Evolutionary conservation across 2,329 filamentous ascomycete species (phyloP), one percentile per base, ranked within the genome.

Genomic region (Apiospora phragmitis): DNA sequence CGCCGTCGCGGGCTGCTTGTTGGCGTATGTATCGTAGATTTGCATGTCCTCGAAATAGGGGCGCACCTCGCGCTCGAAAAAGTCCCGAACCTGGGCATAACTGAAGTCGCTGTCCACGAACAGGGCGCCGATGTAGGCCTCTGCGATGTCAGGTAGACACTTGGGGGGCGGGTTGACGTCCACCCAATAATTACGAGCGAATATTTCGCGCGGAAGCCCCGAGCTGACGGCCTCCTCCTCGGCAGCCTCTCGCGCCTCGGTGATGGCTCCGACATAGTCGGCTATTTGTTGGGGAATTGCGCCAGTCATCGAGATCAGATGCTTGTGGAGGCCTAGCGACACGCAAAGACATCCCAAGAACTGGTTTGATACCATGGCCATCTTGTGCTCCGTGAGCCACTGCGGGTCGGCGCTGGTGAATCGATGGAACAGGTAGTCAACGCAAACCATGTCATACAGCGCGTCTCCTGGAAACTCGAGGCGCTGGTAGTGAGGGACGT

Each of bases 381-480:
- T 98, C 83, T 98, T 98, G 86, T 98, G 95, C 81, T 98, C 96
- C 0, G 96, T 98, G 71, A 99, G 86, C 95, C 95, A 98, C 79
- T 98, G 95, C 0, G 96, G 95, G 77, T 97, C 94, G 71, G 92
- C 93, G 68, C 89, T 84, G 0, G 94, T 94, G 75, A 93, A 94
- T 4, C 85, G 86, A 74, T 90, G 87, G 82, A 94, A 98, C 4
- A 99, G 86, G 75, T 93, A 90, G 75, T 95, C 92, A 69, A 98
- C 91, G 76, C 92, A 94, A 14, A 75, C 73, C 78, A 80, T 79
- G 65, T 80, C 79, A 6, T 79, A 89, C 1, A 98, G 85, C 0
- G 95, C 90, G 79, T 98, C 96, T 0, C 95, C 95, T 0, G 98
- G 83, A 75, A 98, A 98, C 76, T 98, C 95, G 0, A 98, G 88